Conservation (phyloP, 805 yeast species). For the Tetrapisispora pingtungensis region DNA sequence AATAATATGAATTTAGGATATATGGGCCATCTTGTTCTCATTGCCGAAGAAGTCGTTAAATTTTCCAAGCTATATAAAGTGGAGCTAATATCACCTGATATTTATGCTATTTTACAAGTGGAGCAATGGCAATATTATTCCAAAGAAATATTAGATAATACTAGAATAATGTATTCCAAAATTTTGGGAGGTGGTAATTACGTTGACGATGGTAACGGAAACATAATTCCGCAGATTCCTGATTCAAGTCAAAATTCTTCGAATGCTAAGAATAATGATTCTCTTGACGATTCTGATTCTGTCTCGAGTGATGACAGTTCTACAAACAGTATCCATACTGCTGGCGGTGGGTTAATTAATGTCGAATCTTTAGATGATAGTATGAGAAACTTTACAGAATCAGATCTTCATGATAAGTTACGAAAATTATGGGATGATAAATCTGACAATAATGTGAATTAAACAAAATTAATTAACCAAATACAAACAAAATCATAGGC, state of each 20-base stretch:
- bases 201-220: slow-evolving; percentile 24
- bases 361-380: slow-evolving; percentile 13
- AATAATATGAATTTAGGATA: slow-evolving; percentile 72
- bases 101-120: slow-evolving; percentile 15
- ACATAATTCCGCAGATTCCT: slow-evolving; percentile 19
- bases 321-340: slow-evolving; percentile 1
- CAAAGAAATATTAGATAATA: slow-evolving; percentile 24
- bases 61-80: slow-evolving; percentile 41
- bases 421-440: slow-evolving; percentile 1
- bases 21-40: slow-evolving; percentile 92
- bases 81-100: slow-evolving; percentile 26
- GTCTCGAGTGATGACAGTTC: neutral
- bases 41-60: slow-evolving; percentile 93
- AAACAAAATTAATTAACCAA: neutral
- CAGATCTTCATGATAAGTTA: slow-evolving; percentile 10
- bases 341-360: slow-evolving; percentile 9
- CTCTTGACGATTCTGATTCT: neutral
- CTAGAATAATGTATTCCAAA: slow-evolving; percentile 29
- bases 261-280: neutral
- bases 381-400: slow-evolving; percentile 13
- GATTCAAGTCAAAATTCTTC: slow-evolving; percentile 1
- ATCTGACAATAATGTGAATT: neutral
- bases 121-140: slow-evolving; percentile 23
- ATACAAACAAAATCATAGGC: too few relatives aligned
- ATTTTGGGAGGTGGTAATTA: slow-evolving; percentile 30